Percentiles rank a stretch among this genome's conserved stretches.
These are phyloP conservation scores for Tricholoma hemisulphureum DNA, from an alignment of 768 basidiomycete species.

Conservation along the genomic window DNA sequence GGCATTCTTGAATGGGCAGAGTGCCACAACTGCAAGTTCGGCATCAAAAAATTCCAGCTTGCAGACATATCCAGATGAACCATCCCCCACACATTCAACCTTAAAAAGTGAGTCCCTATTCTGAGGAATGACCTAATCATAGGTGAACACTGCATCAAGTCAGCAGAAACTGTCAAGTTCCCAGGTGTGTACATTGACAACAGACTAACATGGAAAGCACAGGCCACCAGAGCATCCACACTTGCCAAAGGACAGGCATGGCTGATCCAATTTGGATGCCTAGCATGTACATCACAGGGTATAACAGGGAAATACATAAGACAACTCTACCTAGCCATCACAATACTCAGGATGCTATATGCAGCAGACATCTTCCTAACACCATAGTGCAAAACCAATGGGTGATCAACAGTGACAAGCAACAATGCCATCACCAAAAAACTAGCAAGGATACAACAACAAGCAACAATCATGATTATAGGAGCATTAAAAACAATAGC, in stretches of 20 bases:
- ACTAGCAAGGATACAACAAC: slow-evolving; percentile 2
- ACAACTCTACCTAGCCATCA: slow-evolving; percentile 24
- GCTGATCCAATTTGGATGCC: slow-evolving; percentile 10
- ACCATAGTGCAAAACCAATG: neutral
- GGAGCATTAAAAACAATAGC: slow-evolving; percentile 11
- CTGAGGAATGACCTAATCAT: slow-evolving; percentile 7
- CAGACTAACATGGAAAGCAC: slow-evolving; percentile 21
- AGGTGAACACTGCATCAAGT: slow-evolving; percentile 12
- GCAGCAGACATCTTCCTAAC: slow-evolving; percentile 5
- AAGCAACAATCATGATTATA: slow-evolving; percentile 4
- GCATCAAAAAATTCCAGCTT: neutral
- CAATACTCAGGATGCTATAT: slow-evolving; percentile 29
- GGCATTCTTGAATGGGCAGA: neutral
- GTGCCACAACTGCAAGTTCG: slow-evolving; percentile 22
- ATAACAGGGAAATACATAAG: too few species aligned
- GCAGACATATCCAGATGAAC: too few species aligned
- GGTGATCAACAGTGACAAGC: neutral
- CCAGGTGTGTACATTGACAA: slow-evolving; percentile 32
- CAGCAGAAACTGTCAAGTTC: slow-evolving; percentile 19
- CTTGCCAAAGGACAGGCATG: slow-evolving; percentile 20
- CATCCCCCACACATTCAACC: slow-evolving; percentile 1
- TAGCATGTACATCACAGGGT: too few species aligned
- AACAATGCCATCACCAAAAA: neutral
- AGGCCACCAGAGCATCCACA: neutral
- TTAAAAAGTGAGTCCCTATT: slow-evolving; percentile 1